A percentile compares a stretch with the other conserved stretches of the same genome.
Evolutionary conservation across 371 early-diverging fungal genomes (phyloP).

Genomic region (Apophysomyces elegans): DNA sequence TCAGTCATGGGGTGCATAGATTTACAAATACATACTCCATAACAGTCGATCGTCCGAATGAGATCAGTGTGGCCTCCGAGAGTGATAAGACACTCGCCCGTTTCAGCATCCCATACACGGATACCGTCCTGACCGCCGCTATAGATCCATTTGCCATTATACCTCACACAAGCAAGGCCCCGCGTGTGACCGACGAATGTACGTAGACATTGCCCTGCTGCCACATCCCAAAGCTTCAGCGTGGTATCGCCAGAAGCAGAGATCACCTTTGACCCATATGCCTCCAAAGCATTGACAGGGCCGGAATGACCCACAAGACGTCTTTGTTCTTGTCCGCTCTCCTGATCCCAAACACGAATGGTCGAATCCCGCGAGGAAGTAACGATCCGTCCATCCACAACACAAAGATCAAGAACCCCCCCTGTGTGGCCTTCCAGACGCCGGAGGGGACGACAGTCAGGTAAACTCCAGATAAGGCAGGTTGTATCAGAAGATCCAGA

Average conservation of each 20-base stretch:
- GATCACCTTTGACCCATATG: slow-evolving; percentile 63
- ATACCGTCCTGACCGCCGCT: slow-evolving; percentile 94
- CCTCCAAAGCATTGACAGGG: slow-evolving; percentile 89
- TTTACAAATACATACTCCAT: slow-evolving; percentile 60
- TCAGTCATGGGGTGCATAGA: slow-evolving; percentile 56
- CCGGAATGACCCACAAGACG: slow-evolving; percentile 83
- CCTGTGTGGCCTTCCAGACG: slow-evolving; percentile 73
- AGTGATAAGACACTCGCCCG: slow-evolving; percentile 75
- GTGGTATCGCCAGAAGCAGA: slow-evolving; percentile 90
- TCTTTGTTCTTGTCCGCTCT: slow-evolving; percentile 56
- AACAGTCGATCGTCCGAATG: slow-evolving; percentile 88
- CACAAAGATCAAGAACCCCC: slow-evolving; percentile 84
- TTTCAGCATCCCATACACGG: slow-evolving; percentile 89
- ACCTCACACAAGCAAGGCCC: slow-evolving; percentile 95
- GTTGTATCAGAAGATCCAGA: slow-evolving; percentile 93
- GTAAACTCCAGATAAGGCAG: slow-evolving; percentile 86
- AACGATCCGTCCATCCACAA: slow-evolving; percentile 69
- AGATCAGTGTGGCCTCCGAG: slow-evolving; percentile 89
- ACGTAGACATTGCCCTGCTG: slow-evolving; percentile 65
- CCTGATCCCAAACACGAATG: slow-evolving; percentile 48
- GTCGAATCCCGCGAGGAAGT: slow-evolving; percentile 83
- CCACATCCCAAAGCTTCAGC: slow-evolving; percentile 87
- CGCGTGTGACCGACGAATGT: slow-evolving; percentile 75
- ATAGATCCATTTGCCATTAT: slow-evolving; percentile 80
- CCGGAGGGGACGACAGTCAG: slow-evolving; percentile 35